Base-by-base conservation (phyloP, 257 asterid genomes). In the Fraxinus excelsior region DNA sequence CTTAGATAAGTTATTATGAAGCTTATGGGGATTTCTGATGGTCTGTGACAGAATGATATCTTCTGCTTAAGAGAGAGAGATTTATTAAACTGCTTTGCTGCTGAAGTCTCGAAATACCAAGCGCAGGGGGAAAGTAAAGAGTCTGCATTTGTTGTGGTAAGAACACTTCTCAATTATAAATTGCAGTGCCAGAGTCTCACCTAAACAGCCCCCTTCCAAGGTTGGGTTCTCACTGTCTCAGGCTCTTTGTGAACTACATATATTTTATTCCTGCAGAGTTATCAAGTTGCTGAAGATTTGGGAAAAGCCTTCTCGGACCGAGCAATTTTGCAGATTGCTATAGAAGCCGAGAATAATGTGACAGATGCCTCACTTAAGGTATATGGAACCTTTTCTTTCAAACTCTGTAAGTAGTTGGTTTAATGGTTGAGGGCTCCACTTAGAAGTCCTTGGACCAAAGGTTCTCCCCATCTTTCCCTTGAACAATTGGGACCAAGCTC, bases 281-380 rank as follows among this genome's bases (percentile, higher is more conserved):
- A 95, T 77, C 97, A 91, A 85, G 92, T 95, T 51, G 99, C 99
- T 72, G 99, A 90, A 88, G 99, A 95, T 85, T 82, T 95, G 76
- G 99, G 98, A 75, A 87, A 89, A 85, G 98, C 99, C 42, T 95
- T 83, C 82, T 78, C 97, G 2, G 99, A 95, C 76, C 90, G 93
- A 16, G 81, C 96, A 67, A 90, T 89, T 77, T 83, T 91, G 28
- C 89, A 85, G 83, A 86, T 88, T 62, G 86, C 88, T 77, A 21
- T 88, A 53, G 96, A 93, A 37, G 97, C 92, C 14, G 99, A 95
- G 87, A 87, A 89, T 65, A 75, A 82, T n/a, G 82, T 83, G 28
- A 78, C 86, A 10, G 91, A 89, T 26, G 82, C 80, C 35, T 71
- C 89, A 49, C 80, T 93, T 51, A 89, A 91, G 99, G 99, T 90